Conservation (phyloP, 805 yeast species). For the Myxozyma monticola region DNA sequence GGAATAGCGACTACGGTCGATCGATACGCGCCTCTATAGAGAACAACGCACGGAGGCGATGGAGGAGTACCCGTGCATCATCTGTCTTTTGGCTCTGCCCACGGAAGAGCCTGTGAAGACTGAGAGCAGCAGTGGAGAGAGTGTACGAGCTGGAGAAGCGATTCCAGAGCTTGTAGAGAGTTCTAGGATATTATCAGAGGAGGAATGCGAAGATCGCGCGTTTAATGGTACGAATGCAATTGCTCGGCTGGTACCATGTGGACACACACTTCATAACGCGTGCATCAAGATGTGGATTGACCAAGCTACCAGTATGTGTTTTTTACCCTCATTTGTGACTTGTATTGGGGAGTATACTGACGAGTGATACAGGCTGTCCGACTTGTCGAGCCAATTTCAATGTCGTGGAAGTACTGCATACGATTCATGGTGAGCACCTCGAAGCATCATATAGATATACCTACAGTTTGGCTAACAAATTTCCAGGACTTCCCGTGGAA, state of each 20-base stretch:
- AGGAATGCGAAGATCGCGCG: constrained; percentile 10
- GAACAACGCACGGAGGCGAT: no score
- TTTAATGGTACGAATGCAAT: constrained; percentile 28
- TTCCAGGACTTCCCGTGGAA: constrained; percentile 6
- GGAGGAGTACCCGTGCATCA: constrained; percentile 48
- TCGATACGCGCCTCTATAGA: no score
- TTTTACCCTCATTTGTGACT: neutral
- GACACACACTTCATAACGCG: constrained; percentile 55
- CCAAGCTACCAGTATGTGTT: constrained; percentile 47
- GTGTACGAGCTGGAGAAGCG: neutral
- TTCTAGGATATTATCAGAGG: neutral
- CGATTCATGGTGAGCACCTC: constrained; percentile 22
- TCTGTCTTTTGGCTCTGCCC: constrained; percentile 53
- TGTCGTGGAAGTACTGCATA: constrained; percentile 40
- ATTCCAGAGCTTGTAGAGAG: neutral
- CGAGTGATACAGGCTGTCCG: constrained; percentile 49
- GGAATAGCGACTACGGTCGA: no score
- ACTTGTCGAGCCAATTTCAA: constrained; percentile 55
- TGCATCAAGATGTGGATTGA: constrained; percentile 61
- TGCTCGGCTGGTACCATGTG: constrained; percentile 45
- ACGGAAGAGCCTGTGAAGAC: constrained; percentile 2
- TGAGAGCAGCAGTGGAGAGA: neutral
- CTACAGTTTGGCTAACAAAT: no score
- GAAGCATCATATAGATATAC: constrained; percentile 4
- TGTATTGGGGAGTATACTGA: neutral